Percentiles rank a stretch among this genome's conserved stretches.
These are phyloP conservation scores for Didymella pomorum DNA, from an alignment of 2,329 filamentous ascomycete species.

Conservation along the genomic window DNA sequence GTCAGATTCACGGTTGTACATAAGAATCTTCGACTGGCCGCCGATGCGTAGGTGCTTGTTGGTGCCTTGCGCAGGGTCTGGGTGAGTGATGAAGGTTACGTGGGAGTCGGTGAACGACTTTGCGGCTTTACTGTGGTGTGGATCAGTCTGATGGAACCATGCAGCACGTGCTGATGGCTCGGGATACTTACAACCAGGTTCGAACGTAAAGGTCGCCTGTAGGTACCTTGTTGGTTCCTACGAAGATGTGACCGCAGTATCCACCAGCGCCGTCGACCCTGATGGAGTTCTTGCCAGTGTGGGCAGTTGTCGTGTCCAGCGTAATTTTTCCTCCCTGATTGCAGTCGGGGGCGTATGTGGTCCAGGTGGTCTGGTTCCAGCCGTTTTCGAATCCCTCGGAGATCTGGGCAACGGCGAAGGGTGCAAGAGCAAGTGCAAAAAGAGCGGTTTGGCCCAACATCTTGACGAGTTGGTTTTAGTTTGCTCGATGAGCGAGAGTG, in stretches of 20 bases:
- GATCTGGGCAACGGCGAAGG: conserved; percentile 61
- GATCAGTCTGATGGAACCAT: conserved; percentile 12
- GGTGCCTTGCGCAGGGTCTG: conserved; percentile 63
- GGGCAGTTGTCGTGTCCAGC: conserved; percentile 65
- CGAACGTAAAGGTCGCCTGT: conserved; percentile 66
- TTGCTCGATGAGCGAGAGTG: neutral
- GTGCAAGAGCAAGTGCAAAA: conserved; percentile 56
- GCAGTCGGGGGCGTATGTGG: conserved; percentile 66
- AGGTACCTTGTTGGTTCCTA: conserved; percentile 65
- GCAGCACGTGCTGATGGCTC: neutral
- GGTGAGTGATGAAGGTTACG: conserved; percentile 71
- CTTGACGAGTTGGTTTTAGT: neutral
- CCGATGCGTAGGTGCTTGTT: conserved; percentile 70
- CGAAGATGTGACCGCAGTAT: conserved; percentile 63
- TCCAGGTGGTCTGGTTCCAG: conserved; percentile 66
- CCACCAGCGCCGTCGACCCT: conserved; percentile 72
- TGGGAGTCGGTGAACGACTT: conserved; percentile 67
- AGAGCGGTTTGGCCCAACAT: conserved; percentile 58
- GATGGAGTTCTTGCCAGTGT: conserved; percentile 74
- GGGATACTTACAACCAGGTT: conserved; percentile 61
- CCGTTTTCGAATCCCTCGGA: conserved; percentile 66
- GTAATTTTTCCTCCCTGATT: conserved; percentile 66
- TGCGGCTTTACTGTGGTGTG: conserved; percentile 59
- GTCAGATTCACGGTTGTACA: conserved; percentile 71
- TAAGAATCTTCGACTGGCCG: conserved; percentile 67